Conservation (phyloP, 352 stramenopile species). For the Globisporangium iwayamae region DNA sequence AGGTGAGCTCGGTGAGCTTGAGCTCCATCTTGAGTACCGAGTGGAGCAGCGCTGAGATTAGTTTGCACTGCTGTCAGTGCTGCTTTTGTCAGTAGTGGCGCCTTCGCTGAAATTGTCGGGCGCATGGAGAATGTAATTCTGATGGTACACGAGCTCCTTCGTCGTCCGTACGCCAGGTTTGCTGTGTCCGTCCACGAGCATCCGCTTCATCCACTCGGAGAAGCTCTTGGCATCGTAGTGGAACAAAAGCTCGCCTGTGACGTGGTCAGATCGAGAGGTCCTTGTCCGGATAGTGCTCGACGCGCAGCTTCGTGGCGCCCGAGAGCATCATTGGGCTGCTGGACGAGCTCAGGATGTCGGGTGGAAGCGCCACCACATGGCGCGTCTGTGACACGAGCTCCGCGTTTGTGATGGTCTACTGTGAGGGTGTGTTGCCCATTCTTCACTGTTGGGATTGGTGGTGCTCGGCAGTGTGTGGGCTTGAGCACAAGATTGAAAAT, state of each 20-base stretch:
- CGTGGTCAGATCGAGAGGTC: conserved; percentile 2
- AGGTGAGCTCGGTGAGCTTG: background rate
- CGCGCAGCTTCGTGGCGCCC: background rate
- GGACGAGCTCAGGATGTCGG: background rate
- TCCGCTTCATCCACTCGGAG: background rate
- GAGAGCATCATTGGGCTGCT: background rate
- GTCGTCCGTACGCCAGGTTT: background rate
- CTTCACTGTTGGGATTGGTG: background rate
- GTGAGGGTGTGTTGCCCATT: background rate
- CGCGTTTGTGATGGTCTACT: background rate
- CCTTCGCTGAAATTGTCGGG: background rate
- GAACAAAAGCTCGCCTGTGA: background rate
- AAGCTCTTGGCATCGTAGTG: background rate
- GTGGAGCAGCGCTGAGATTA: background rate
- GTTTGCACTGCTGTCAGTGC: background rate
- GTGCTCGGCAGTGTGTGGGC: background rate
- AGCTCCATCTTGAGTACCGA: background rate
- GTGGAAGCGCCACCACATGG: background rate
- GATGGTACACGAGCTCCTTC: conserved; percentile 2
- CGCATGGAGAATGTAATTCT: background rate
- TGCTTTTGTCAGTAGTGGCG: background rate
- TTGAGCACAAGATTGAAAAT: background rate
- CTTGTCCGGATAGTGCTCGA: background rate
- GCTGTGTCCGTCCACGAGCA: background rate
- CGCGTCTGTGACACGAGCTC: background rate